Conservation (phyloP, 345 rosid genomes). For the Rhizophora apiculata region DNA sequence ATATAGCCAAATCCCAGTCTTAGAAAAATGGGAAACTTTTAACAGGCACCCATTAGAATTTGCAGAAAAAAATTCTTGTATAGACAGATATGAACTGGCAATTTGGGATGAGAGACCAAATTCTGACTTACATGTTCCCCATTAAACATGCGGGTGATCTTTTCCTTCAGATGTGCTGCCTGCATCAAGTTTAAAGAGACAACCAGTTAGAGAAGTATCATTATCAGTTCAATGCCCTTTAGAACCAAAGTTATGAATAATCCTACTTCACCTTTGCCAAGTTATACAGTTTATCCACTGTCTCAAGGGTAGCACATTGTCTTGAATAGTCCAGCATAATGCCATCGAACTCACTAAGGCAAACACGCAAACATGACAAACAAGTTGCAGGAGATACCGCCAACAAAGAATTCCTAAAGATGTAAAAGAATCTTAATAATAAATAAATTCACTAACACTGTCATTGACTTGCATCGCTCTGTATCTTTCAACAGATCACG, state of each 20-base stretch:
- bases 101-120: background rate
- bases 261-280: conserved; percentile 66
- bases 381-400: background rate
- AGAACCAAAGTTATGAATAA: background rate
- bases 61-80: background rate
- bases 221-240: background rate
- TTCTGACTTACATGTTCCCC: conserved; percentile 73
- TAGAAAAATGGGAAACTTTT: no score
- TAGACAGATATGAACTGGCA: background rate
- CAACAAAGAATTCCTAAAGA: background rate
- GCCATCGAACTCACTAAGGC: conserved; percentile 68
- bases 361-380: background rate
- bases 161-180: conserved; percentile 71
- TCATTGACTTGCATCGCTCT: conserved; percentile 69
- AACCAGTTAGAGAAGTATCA: background rate
- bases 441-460: conserved; percentile 43
- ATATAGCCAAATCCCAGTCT: no score
- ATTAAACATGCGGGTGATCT: conserved; percentile 67
- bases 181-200: conserved; percentile 26
- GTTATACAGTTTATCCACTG: conserved; percentile 58
- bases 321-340: conserved; percentile 74
- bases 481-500: conserved; percentile 73
- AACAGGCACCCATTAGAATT: no score
- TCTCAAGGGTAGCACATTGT: conserved; percentile 64
- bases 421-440: background rate